phyloP scores from a whole-genome alignment of 192 early-diverging fungal species.

The Entomortierella chlamydospora region DNA sequence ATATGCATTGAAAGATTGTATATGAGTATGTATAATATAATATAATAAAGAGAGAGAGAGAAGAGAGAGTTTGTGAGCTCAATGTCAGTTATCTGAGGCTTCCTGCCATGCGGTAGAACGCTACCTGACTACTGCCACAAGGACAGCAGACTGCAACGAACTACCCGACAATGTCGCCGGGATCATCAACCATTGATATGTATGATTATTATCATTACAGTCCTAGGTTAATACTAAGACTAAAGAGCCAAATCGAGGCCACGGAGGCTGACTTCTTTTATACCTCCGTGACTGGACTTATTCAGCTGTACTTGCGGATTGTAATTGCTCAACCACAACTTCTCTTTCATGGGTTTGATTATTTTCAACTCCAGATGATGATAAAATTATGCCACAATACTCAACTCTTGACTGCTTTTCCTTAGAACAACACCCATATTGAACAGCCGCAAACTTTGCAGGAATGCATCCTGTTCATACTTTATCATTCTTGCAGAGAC shows the following conservation, averaged over 20 bases:
- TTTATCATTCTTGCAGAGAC: no score
- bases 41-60: neutral
- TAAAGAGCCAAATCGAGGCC: constrained; percentile 37
- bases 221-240: constrained; percentile 59
- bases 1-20: no score
- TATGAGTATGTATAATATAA: neutral
- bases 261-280: constrained; percentile 30
- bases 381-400: no score
- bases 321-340: no score
- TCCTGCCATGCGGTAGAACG: constrained; percentile 34
- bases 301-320: no score
- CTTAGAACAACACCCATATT: no score
- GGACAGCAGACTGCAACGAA: constrained; percentile 26
- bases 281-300: constrained; percentile 11
- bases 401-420: no score
- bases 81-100: constrained; percentile 57
- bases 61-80: constrained; percentile 9
- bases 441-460: no score
- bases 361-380: neutral
- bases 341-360: neutral
- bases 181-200: constrained; percentile 59
- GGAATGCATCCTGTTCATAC: no score
- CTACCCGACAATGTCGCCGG: constrained; percentile 36
- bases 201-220: constrained; percentile 61
- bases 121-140: neutral